Evolutionary conservation across 164 flowering plant genomes (phyloP).

Genomic region (Vitis rupestris): DNA sequence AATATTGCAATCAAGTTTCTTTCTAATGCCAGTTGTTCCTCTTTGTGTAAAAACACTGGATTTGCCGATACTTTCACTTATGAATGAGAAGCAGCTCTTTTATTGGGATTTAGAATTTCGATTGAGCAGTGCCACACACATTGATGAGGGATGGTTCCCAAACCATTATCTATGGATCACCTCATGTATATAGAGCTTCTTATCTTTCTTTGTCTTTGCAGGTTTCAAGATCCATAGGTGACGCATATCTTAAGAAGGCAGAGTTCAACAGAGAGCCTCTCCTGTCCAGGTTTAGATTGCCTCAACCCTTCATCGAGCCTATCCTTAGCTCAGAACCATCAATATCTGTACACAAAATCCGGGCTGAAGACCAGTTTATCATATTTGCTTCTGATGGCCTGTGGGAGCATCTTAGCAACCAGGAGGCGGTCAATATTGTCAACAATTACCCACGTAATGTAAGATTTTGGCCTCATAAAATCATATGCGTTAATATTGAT

Average conservation of each 20-base stretch:
- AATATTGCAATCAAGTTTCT: too few species aligned
- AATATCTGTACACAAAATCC: constrained; percentile 39
- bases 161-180: neutral
- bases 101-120: too few species aligned
- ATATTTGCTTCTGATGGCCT: constrained; percentile 69
- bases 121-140: too few species aligned
- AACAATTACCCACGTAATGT: constrained; percentile 41
- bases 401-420: constrained; percentile 69
- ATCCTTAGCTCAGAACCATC: constrained; percentile 59
- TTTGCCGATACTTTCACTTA: too few species aligned
- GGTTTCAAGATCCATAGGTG: constrained; percentile 67
- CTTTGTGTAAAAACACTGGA: too few species aligned
- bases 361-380: constrained; percentile 50
- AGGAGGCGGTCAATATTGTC: constrained; percentile 56
- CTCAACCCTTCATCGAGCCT: constrained; percentile 44
- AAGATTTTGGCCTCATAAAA: constrained; percentile 10
- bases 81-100: too few species aligned
- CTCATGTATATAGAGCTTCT: neutral
- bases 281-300: constrained; percentile 41
- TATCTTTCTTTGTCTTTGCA: constrained; percentile 16
- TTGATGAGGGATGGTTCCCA: too few species aligned
- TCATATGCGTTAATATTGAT: neutral
- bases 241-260: constrained; percentile 58
- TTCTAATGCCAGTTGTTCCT: too few species aligned
- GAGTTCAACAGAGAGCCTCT: constrained; percentile 68